Conservation (phyloP, 495 filamentous ascomycete species). For the Bacidia rubella region DNA sequence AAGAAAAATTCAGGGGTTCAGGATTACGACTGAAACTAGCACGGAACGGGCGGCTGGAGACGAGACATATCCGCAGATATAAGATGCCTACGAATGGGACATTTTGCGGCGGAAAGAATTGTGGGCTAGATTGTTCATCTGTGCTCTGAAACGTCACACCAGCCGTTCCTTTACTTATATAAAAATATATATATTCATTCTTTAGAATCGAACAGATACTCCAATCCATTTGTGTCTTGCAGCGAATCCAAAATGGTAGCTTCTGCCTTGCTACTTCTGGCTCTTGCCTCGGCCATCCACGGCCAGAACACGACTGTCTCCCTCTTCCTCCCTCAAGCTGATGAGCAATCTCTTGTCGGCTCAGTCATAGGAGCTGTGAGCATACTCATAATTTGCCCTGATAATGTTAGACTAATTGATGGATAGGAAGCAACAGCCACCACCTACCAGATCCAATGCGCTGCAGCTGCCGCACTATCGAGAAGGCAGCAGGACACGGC, state of each 20-base stretch:
- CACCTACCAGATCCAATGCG: conserved; percentile 4
- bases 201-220: too few relatives aligned
- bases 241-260: not conserved
- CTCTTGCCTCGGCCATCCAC: not conserved
- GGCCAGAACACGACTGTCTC: conserved; percentile 1
- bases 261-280: not conserved
- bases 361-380: not conserved
- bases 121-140: too few relatives aligned
- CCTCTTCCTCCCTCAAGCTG: conserved; percentile 2
- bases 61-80: too few relatives aligned
- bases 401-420: not conserved
- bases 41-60: too few relatives aligned
- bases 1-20: too few relatives aligned
- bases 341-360: conserved; percentile 3
- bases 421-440: conserved; percentile 4
- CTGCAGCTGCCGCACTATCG: not conserved
- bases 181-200: too few relatives aligned
- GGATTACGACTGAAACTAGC: too few relatives aligned
- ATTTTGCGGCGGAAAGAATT: too few relatives aligned
- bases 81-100: too few relatives aligned
- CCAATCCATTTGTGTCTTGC: not conserved
- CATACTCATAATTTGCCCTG: not conserved
- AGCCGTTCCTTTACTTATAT: too few relatives aligned
- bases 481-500: not conserved
- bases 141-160: too few relatives aligned